These are phyloP conservation scores for Neofusicoccum laricinum DNA, from an alignment of 2,329 filamentous ascomycete genomes.

Conservation along the genomic window DNA sequence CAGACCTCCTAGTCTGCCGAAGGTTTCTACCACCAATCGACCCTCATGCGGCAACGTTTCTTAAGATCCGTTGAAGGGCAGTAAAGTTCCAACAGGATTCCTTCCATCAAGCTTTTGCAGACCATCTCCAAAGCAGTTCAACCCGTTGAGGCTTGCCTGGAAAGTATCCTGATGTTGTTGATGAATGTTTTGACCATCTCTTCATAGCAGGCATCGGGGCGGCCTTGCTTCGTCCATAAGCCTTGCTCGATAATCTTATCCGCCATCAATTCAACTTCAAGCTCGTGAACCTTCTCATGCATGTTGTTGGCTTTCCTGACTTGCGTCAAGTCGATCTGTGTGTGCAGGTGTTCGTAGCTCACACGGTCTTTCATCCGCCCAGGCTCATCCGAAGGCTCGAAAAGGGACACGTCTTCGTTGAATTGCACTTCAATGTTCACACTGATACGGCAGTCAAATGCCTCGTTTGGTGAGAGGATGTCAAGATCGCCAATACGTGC, in stretches of 20 bases:
- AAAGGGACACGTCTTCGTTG: constrained; percentile 47
- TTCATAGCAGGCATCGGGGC: constrained; percentile 51
- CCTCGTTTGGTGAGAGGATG: constrained; percentile 71
- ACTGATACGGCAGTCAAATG: constrained; percentile 88
- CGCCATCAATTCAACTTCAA: constrained; percentile 74
- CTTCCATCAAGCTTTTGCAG: neutral
- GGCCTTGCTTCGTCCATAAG: constrained; percentile 53
- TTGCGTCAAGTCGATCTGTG: constrained; percentile 90
- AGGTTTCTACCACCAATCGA: neutral
- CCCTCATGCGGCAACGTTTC: too few relatives aligned
- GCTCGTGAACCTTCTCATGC: constrained; percentile 68
- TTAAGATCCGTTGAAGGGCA: too few relatives aligned
- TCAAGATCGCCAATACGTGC: constrained; percentile 84
- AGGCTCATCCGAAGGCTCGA: constrained; percentile 37
- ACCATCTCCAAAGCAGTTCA: neutral
- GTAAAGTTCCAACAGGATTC: too few relatives aligned
- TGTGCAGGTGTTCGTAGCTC: constrained; percentile 80
- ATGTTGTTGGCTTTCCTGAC: constrained; percentile 59
- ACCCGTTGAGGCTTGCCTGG: constrained; percentile 8
- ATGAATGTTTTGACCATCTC: constrained; percentile 70
- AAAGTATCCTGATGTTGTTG: constrained; percentile 66
- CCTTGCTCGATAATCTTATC: constrained; percentile 65
- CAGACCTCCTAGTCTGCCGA: neutral
- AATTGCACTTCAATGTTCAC: constrained; percentile 93
- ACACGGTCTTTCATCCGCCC: constrained; percentile 85